Evolutionary conservation across 1,284 basidiomycete genomes (phyloP).

Genomic region (Malassezia nana): DNA sequence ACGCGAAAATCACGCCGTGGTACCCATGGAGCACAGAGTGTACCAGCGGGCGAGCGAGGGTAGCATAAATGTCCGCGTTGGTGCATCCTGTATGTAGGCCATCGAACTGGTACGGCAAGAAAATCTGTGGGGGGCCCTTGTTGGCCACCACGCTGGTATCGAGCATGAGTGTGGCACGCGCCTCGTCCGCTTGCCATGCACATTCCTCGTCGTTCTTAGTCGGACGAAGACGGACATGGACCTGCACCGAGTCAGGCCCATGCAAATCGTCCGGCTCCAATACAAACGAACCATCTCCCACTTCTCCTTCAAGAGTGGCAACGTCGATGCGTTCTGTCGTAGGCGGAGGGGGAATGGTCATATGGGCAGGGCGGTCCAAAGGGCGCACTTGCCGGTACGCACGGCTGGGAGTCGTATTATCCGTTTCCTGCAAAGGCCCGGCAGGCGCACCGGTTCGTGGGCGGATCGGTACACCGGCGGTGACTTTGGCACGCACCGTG

Average conservation of each 20-base stretch:
- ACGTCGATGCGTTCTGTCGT: constrained; percentile 4
- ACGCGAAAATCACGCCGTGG: constrained; percentile 40
- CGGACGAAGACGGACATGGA: constrained; percentile 27
- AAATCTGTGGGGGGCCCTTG: constrained; percentile 24
- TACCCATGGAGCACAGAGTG: constrained; percentile 40
- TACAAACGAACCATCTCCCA: constrained; percentile 33
- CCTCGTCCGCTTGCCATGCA: constrained; percentile 32
- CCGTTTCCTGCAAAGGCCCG: neutral
- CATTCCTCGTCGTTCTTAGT: constrained; percentile 21
- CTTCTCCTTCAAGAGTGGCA: constrained; percentile 1
- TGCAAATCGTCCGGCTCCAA: constrained; percentile 21
- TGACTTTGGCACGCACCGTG: constrained; percentile 15
- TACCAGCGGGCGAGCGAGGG: constrained; percentile 75
- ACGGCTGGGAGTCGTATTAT: neutral
- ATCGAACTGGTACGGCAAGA: constrained; percentile 51
- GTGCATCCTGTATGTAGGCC: constrained; percentile 68
- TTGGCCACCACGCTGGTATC: constrained; percentile 22
- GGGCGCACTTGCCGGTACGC: neutral
- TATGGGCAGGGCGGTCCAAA: neutral
- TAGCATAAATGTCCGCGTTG: constrained; percentile 74
- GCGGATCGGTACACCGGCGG: constrained; percentile 2
- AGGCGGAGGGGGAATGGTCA: neutral
- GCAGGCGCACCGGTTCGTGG: neutral
- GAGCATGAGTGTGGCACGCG: constrained; percentile 23
- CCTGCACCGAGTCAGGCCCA: constrained; percentile 11